Evolutionary conservation across 495 filamentous ascomycete genomes (phyloP), one percentile per base, ranked within the genome.

Genomic region (Thozetella sp.): DNA sequence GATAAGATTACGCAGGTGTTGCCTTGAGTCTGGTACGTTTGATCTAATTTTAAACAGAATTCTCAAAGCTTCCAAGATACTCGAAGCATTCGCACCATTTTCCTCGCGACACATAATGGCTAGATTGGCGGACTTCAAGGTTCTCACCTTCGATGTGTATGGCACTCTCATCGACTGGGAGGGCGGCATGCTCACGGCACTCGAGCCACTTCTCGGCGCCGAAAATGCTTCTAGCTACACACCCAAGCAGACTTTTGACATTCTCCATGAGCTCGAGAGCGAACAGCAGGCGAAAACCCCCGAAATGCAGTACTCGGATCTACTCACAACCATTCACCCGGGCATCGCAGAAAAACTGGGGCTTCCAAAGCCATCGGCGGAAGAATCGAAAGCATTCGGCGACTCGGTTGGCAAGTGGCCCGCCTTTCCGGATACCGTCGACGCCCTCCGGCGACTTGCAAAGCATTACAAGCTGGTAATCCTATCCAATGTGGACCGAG

Each of bases 111-210:
- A n/a, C n/a, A n/a, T n/a, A 9, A 48, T 48, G 43, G 3, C 43
- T 3, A 20, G 10, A 4, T 60, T 79, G 23, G 74, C 72, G 20
- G 23, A 59, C 55, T 75, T 69, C 64, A 63, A 67, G 26, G 62
- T 70, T 56, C 84, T 93, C 78, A 91, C 79, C 67, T 95, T 96
- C 76, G 91, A 96, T 71, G 85, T 90, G 78, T 94, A 91, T 71
- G 89, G 91, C 69, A 96, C 92, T 0, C 81, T 93, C 23, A 86
- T 94, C 53, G 89, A 93, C 78, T 91, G 88, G 89, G 84, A 93
- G 69, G 57, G 66, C 43, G 72, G 76, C 59, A 64, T 77, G 15
- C 34, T 54, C 4, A 48, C 57, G 45, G 54, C 67, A 37, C 67
- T 80, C 2, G 43, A 30, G 4, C 81, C 84, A 1, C 67, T 82